Conservation (phyloP, 202 grass and related monocot species). For the Elaeis oleifera region DNA sequence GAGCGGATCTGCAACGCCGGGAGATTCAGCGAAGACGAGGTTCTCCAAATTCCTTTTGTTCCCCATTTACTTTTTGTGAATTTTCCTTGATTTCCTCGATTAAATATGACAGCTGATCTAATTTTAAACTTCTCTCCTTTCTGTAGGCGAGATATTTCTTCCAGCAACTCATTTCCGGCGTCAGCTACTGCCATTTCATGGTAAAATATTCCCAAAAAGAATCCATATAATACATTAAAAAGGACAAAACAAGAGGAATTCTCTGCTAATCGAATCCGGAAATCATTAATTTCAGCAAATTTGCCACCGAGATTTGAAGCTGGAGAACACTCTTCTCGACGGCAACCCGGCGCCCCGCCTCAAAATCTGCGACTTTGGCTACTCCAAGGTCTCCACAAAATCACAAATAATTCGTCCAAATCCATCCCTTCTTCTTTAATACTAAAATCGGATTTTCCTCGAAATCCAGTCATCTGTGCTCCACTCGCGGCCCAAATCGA, state of each 20-base stretch:
- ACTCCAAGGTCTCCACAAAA: conserved; percentile 60
- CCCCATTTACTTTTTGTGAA: too few species aligned
- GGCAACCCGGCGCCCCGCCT: conserved; percentile 71
- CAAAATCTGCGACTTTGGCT: conserved; percentile 99
- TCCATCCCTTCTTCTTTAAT: too few species aligned
- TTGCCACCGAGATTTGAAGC: conserved; percentile 96
- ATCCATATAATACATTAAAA: background rate
- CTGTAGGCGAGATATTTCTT: conserved; percentile 84
- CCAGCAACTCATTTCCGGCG: conserved; percentile 87
- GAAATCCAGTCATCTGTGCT: conserved; percentile 56
- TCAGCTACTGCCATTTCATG: conserved; percentile 96
- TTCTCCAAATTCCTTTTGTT: background rate
- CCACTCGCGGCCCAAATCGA: conserved; percentile 86
- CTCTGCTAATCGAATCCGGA: too few species aligned
- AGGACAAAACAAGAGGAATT: background rate
- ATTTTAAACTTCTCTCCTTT: background rate
- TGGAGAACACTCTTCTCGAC: conserved; percentile 87
- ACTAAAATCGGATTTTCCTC: background rate
- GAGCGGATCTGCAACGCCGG: conserved; percentile 84
- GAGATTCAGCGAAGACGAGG: conserved; percentile 62
- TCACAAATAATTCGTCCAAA: background rate
- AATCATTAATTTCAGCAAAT: conserved; percentile 55
- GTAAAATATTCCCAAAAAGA: conserved; percentile 29
- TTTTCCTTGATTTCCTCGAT: too few species aligned
- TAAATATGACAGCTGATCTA: too few species aligned